These are phyloP conservation scores for Microcyclospora tardicrescens DNA, from an alignment of 2,329 filamentous ascomycete species.

Conservation along the genomic window DNA sequence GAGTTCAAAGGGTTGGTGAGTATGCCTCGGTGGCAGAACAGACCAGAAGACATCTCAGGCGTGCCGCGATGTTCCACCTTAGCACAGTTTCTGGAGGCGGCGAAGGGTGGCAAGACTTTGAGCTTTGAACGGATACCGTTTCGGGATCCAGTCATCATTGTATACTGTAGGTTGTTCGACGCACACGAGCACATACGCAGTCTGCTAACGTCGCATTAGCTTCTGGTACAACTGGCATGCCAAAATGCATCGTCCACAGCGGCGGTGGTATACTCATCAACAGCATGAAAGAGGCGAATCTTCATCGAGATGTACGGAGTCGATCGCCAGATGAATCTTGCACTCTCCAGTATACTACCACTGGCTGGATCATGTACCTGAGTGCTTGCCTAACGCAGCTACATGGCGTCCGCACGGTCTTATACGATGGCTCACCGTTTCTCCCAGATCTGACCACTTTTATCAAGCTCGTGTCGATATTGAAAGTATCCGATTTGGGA, in stretches of 20 bases:
- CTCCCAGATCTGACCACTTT: conserved; percentile 53
- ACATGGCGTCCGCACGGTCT: conserved; percentile 46
- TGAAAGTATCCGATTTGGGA: conserved; percentile 59
- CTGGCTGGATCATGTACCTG: conserved; percentile 85
- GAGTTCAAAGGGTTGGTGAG: conserved; percentile 53
- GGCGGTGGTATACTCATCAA: conserved; percentile 52
- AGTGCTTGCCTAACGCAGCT: conserved; percentile 46
- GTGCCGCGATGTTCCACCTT: conserved; percentile 38
- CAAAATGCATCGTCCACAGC: conserved; percentile 76
- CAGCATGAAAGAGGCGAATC: conserved; percentile 44
- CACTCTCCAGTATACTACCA: conserved; percentile 49
- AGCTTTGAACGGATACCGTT: conserved; percentile 52
- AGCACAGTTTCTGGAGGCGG: conserved; percentile 28
- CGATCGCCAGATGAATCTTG: conserved; percentile 20
- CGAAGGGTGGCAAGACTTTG: conserved; percentile 27
- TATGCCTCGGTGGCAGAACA: conserved; percentile 50
- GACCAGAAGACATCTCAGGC: conserved; percentile 43
- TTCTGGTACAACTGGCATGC: conserved; percentile 68
- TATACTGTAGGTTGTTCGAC: conserved; percentile 38
- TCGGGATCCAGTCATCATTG: conserved; percentile 60
- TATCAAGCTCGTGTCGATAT: conserved; percentile 48
- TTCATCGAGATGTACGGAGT: conserved; percentile 38
- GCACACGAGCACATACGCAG: no score
- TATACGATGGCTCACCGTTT: conserved; percentile 81
- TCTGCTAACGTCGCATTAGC: not conserved